Evolutionary conservation across 345 rosid species (phyloP).

Genomic region (Boechera retrofracta): DNA sequence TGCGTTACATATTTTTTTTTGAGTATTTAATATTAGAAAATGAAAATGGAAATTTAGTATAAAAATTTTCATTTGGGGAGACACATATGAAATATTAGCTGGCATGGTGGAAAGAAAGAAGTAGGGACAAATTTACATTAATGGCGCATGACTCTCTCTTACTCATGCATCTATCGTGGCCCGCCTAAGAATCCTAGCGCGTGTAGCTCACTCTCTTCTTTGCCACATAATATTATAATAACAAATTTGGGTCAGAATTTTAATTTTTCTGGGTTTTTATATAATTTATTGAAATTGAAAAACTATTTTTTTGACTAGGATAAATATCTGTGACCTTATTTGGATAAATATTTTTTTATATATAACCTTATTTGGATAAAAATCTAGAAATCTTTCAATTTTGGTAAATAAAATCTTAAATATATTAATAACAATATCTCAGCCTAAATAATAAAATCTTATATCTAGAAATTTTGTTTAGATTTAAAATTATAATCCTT

Average conservation of each 20-base stretch:
- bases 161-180: constrained; percentile 49
- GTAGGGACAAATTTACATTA: constrained; percentile 43
- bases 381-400: background rate
- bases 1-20: constrained; percentile 18
- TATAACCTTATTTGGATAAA: background rate
- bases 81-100: constrained; percentile 36
- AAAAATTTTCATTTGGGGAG: constrained; percentile 7
- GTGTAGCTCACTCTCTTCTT: constrained; percentile 22
- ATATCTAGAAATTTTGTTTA: too few species aligned
- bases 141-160: constrained; percentile 52
- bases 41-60: background rate
- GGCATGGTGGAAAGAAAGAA: constrained; percentile 33
- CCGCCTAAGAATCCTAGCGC: constrained; percentile 42
- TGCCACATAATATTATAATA: background rate
- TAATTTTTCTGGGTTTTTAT: background rate
- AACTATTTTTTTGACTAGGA: background rate
- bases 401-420: background rate
- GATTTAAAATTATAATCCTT: too few species aligned
- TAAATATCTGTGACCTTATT: background rate
- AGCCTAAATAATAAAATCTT: background rate
- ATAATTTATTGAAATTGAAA: too few species aligned
- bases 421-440: background rate
- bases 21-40: too few species aligned
- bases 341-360: background rate
- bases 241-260: background rate